Percentiles rank a stretch among this genome's conserved stretches.
phyloP scores from a whole-genome alignment of 2,329 filamentous ascomycete species.

The Myriosclerotinia curreyana region DNA sequence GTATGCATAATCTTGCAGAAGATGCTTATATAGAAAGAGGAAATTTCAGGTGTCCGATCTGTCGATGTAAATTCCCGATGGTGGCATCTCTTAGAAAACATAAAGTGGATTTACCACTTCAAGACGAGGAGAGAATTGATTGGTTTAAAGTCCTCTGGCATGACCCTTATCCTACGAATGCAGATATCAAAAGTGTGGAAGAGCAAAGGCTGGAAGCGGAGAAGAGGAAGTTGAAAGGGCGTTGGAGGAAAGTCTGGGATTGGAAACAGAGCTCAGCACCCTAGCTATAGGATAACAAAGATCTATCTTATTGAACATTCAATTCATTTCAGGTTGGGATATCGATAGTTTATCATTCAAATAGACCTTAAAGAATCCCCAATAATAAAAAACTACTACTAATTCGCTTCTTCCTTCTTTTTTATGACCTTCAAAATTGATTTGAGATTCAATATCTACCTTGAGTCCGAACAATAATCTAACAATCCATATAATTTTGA shows the following conservation, averaged over 20 bases:
- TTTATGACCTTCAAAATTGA: not conserved
- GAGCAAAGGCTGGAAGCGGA: too few relatives aligned
- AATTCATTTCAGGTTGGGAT: too few relatives aligned
- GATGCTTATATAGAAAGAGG: not conserved
- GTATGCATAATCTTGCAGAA: not conserved
- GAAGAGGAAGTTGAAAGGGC: too few relatives aligned
- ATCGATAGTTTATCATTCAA: not conserved
- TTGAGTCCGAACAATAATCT: not conserved
- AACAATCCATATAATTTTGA: not conserved
- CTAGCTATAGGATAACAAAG: not conserved
- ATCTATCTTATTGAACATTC: not conserved
- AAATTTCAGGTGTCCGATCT: not conserved
- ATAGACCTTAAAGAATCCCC: not conserved
- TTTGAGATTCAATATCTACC: not conserved
- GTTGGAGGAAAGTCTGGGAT: too few relatives aligned
- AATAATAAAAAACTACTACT: not conserved
- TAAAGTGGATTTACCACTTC: too few relatives aligned
- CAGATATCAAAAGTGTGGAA: too few relatives aligned
- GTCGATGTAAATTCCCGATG: not conserved
- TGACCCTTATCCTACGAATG: too few relatives aligned
- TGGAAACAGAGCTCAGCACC: too few relatives aligned
- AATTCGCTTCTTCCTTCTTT: not conserved
- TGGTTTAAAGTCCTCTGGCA: too few relatives aligned
- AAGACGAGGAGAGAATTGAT: too few relatives aligned
- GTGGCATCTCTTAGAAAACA: not conserved